These are phyloP conservation scores for Cryomyces antarcticus DNA, from an alignment of 495 filamentous ascomycete species.

Conservation along the genomic window DNA sequence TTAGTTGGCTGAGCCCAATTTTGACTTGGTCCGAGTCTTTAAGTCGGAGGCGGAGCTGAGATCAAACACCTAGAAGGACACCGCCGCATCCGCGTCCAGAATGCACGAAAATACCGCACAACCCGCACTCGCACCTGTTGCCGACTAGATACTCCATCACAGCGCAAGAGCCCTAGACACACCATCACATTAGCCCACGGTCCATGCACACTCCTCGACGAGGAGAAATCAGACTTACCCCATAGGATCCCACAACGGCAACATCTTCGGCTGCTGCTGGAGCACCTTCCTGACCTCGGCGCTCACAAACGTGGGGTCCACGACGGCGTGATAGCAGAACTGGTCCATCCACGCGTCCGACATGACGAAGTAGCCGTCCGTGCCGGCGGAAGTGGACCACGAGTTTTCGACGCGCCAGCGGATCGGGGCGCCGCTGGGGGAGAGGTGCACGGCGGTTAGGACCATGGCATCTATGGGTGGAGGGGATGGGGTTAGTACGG, in stretches of 20 bases:
- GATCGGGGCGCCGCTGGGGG: conserved; percentile 37
- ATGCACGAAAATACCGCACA: no score
- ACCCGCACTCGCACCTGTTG: no score
- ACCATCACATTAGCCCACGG: no score
- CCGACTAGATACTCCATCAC: no score
- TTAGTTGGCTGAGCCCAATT: no score
- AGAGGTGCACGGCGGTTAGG: conserved; percentile 60
- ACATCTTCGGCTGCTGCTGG: conserved; percentile 41
- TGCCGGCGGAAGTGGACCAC: conserved; percentile 48
- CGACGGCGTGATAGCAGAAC: conserved; percentile 75
- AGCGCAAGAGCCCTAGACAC: no score
- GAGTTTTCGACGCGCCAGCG: conserved; percentile 75
- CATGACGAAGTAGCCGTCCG: conserved; percentile 75
- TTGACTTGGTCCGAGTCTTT: no score
- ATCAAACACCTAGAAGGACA: no score
- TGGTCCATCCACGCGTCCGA: conserved; percentile 71
- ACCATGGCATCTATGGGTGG: conserved; percentile 48
- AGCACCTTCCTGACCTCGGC: conserved; percentile 48
- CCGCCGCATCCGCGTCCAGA: no score
- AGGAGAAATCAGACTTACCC: conserved; percentile 17
- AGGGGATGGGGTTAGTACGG: no score
- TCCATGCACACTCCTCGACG: no score
- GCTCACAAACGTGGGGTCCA: conserved; percentile 47
- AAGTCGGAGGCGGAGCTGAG: no score
- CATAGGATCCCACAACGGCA: conserved; percentile 81